These are phyloP conservation scores for Dactylellina sp. DNA, from an alignment of 2,329 filamentous ascomycete species.

Conservation along the genomic window DNA sequence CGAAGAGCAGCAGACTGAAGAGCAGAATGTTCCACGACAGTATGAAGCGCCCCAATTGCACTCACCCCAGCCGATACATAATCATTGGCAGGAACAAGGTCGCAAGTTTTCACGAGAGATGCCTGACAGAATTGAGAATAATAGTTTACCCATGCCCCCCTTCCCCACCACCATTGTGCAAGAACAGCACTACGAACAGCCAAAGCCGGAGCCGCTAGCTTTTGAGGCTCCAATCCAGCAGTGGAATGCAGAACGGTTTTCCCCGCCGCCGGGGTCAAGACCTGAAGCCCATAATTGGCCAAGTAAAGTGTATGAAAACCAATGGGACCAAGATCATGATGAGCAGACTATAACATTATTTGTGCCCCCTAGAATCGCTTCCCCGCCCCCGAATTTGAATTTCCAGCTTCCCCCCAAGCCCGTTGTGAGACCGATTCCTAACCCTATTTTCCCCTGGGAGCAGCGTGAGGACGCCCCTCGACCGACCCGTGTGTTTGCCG, in stretches of 20 bases:
- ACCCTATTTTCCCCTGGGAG: slow-evolving; percentile 92
- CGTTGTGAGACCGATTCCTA: slow-evolving; percentile 61
- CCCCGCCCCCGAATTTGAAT: slow-evolving; percentile 87
- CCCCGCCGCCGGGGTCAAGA: slow-evolving; percentile 74
- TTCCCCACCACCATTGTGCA: slow-evolving; percentile 41
- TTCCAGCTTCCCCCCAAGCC: slow-evolving; percentile 76
- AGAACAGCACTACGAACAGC: slow-evolving; percentile 1
- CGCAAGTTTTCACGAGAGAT: slow-evolving; percentile 56
- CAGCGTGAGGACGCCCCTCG: slow-evolving; percentile 41
- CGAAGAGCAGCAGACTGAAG: slow-evolving; percentile 53
- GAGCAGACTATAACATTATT: slow-evolving; percentile 80
- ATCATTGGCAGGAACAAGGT: slow-evolving; percentile 42
- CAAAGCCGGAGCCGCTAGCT: slow-evolving; percentile 45
- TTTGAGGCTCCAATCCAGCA: slow-evolving; percentile 62
- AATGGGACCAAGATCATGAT: slow-evolving; percentile 66
- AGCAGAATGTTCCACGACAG: slow-evolving; percentile 8
- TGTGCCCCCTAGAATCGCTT: slow-evolving; percentile 81
- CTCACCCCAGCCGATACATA: slow-evolving; percentile 28
- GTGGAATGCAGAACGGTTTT: slow-evolving; percentile 67
- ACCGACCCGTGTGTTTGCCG: slow-evolving; percentile 74
- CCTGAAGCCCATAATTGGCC: slow-evolving; percentile 90
- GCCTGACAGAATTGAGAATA: slow-evolving; percentile 52
- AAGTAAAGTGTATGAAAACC: slow-evolving; percentile 76
- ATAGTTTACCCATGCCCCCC: slow-evolving; percentile 51
- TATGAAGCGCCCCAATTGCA: slow-evolving; percentile 21